These are phyloP conservation scores for Phytopythium mirpurense DNA, from an alignment of 352 stramenopile genomes.

Conservation along the genomic window DNA sequence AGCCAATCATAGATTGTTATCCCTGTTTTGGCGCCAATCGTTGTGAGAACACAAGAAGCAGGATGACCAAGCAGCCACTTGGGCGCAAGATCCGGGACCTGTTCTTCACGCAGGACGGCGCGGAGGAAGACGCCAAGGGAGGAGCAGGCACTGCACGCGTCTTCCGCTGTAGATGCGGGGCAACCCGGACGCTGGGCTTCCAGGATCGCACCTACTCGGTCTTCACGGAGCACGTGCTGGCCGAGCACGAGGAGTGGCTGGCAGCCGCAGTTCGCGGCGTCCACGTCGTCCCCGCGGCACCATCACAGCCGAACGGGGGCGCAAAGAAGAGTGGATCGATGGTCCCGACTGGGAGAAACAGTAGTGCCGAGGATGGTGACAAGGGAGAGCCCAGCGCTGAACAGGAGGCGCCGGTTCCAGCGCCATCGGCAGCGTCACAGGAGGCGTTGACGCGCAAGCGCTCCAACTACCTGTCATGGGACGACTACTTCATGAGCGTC, in stretches of 20 bases:
- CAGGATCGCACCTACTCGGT: conserved; percentile 49
- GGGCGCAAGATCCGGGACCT: conserved; percentile 40
- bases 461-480: conserved; percentile 93
- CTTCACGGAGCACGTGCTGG: conserved; percentile 55
- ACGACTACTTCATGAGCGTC: conserved; percentile 99
- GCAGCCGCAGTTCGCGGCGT: conserved; percentile 16
- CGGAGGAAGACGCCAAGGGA: neutral
- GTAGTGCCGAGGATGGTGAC: neutral
- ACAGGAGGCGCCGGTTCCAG: neutral
- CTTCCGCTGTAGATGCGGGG: conserved; percentile 65
- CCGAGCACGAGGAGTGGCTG: conserved; percentile 64
- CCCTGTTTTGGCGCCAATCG: neutral
- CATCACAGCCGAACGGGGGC: neutral
- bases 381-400: neutral
- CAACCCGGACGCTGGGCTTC: conserved; percentile 42
- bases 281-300: conserved; percentile 12
- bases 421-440: neutral
- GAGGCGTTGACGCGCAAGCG: conserved; percentile 53
- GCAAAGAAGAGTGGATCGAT: neutral
- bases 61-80: conserved; percentile 19
- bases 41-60: neutral
- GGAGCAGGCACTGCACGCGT: conserved; percentile 6
- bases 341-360: neutral
- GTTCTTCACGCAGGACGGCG: conserved; percentile 37
- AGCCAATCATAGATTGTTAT: neutral